Conservation (phyloP, 1,284 basidiomycete genomes). For the Thelephora terrestris region DNA sequence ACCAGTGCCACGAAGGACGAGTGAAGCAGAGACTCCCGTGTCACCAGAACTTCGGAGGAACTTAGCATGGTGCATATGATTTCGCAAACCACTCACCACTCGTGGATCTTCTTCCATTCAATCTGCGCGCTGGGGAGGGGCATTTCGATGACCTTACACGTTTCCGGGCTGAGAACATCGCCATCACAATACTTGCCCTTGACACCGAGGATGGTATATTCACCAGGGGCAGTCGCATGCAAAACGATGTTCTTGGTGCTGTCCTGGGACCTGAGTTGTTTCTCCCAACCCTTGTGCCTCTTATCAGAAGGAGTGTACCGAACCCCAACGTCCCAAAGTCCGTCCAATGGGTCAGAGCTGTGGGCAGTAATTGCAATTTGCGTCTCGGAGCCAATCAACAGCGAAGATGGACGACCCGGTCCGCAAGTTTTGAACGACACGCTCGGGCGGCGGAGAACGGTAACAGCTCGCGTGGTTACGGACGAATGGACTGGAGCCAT, state of each 20-base stretch:
- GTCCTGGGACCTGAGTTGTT: slow-evolving; percentile 42
- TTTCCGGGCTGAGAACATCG: slow-evolving; percentile 72
- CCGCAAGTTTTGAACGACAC: slow-evolving; percentile 71
- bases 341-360: slow-evolving; percentile 47
- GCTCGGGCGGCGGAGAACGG: slow-evolving; percentile 68
- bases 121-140: slow-evolving; percentile 76
- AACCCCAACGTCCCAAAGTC: slow-evolving; percentile 56
- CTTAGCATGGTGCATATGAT: background rate
- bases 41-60: slow-evolving; percentile 74
- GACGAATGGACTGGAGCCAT: slow-evolving; percentile 33
- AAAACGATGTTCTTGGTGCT: slow-evolving; percentile 40
- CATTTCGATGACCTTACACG: slow-evolving; percentile 64
- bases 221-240: slow-evolving; percentile 57
- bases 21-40: slow-evolving; percentile 81
- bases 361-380: slow-evolving; percentile 40
- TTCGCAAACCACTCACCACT: slow-evolving; percentile 48
- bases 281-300: slow-evolving; percentile 48
- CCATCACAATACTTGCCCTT: slow-evolving; percentile 73
- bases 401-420: slow-evolving; percentile 59
- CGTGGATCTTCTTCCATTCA: slow-evolving; percentile 84
- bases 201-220: slow-evolving; percentile 69
- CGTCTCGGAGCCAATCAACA: slow-evolving; percentile 64
- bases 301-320: slow-evolving; percentile 45
- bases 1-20: slow-evolving; percentile 82
- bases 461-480: slow-evolving; percentile 38